These are phyloP conservation scores for Rachicladosporium sp. DNA, from an alignment of 2,329 filamentous ascomycete species.

Conservation along the genomic window DNA sequence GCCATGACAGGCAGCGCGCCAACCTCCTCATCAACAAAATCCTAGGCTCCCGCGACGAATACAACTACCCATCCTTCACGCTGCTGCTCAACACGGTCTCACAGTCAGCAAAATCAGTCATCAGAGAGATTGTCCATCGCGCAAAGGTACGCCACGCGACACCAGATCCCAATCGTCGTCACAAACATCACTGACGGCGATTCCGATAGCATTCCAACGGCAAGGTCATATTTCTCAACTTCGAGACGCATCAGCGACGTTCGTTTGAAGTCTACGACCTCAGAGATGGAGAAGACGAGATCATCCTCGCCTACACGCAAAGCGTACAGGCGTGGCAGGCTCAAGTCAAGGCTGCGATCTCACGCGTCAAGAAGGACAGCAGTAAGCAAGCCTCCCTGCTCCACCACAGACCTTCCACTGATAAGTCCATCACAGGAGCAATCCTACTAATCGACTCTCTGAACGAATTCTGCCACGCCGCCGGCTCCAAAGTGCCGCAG, in stretches of 20 bases:
- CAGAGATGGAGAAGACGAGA: slow-evolving; percentile 33
- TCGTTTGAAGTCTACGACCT: slow-evolving; percentile 44
- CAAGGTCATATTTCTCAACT: slow-evolving; percentile 69
- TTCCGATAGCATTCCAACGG: slow-evolving; percentile 31
- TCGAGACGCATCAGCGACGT: slow-evolving; percentile 57
- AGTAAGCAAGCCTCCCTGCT: neutral
- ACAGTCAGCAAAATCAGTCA: slow-evolving; percentile 54
- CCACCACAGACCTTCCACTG: neutral
- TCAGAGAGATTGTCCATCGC: slow-evolving; percentile 38
- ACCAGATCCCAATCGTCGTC: neutral
- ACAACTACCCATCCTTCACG: slow-evolving; percentile 64
- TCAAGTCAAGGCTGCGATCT: slow-evolving; percentile 11
- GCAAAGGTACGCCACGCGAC: slow-evolving; percentile 49
- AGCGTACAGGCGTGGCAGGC: slow-evolving; percentile 19
- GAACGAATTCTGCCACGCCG: slow-evolving; percentile 47
- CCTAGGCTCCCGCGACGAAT: slow-evolving; percentile 60
- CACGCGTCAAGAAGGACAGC: slow-evolving; percentile 1
- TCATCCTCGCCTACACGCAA: slow-evolving; percentile 37
- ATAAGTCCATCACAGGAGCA: slow-evolving; percentile 33
- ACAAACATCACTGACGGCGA: slow-evolving; percentile 7
- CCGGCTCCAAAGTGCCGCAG: slow-evolving; percentile 46
- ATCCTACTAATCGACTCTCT: slow-evolving; percentile 69
- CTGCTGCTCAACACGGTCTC: slow-evolving; percentile 71
- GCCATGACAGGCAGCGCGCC: slow-evolving; percentile 58
- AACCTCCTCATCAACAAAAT: slow-evolving; percentile 72